A percentile compares a stretch with the other conserved stretches of the same genome.
These are phyloP conservation scores for Geotrichum aggregatum DNA, from an alignment of 1,139 yeast species.

Conservation along the genomic window DNA sequence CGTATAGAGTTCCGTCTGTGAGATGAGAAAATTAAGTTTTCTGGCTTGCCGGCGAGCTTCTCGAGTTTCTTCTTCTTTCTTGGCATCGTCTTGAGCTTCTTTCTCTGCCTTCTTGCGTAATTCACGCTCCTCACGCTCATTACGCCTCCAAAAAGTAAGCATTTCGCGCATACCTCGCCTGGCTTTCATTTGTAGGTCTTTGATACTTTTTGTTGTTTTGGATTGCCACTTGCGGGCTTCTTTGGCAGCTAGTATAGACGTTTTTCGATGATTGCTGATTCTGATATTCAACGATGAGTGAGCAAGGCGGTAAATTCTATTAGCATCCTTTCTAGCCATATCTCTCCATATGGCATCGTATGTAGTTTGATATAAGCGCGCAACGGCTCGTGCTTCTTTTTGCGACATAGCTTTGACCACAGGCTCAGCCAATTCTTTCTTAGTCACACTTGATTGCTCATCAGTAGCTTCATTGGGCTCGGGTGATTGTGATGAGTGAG, in stretches of 20 bases:
- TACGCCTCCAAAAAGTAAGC: conserved; percentile 96
- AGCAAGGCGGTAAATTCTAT: conserved; percentile 73
- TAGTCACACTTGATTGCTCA: neutral
- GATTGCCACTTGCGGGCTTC: conserved; percentile 96
- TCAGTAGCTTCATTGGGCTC: neutral
- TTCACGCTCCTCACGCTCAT: conserved; percentile 92
- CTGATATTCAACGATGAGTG: conserved; percentile 76
- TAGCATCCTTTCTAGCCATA: conserved; percentile 87
- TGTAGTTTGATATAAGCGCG: conserved; percentile 79
- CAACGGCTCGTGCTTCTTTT: conserved; percentile 71
- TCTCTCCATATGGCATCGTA: conserved; percentile 93
- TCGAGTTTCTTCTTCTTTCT: conserved; percentile 90
- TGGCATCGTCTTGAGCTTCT: conserved; percentile 84
- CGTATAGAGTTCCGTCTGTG: conserved; percentile 96
- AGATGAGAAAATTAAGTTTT: conserved; percentile 88
- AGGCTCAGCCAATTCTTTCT: neutral
- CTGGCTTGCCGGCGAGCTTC: conserved; percentile 92
- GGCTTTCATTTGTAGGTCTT: conserved; percentile 91
- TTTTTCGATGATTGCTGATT: conserved; percentile 74
- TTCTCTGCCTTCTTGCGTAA: conserved; percentile 83
- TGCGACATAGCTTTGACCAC: conserved; percentile 13
- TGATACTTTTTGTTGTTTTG: conserved; percentile 81
- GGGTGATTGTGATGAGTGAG: neutral
- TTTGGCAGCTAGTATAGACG: conserved; percentile 84
- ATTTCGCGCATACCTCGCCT: conserved; percentile 97